Evolutionary conservation across 257 asterid species (phyloP).

Genomic region (Solanum sitiens): DNA sequence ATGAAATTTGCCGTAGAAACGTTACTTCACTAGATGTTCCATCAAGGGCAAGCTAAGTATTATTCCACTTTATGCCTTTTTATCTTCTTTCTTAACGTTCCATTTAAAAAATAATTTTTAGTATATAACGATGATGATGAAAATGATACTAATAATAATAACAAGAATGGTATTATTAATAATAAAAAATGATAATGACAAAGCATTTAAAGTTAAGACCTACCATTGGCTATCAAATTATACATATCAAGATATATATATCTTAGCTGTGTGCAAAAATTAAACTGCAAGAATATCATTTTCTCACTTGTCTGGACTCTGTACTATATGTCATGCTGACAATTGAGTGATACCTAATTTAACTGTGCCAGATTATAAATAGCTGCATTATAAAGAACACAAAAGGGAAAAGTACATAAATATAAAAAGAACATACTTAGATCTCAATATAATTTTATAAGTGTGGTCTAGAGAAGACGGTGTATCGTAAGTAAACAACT

Average conservation of each 20-base stretch:
- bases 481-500: too few species aligned
- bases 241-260: background rate
- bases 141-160: background rate
- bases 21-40: background rate
- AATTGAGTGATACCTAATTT: background rate
- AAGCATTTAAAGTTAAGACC: background rate
- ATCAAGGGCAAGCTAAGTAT: background rate
- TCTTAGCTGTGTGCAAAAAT: background rate
- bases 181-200: background rate
- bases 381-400: background rate
- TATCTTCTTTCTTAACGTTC: background rate
- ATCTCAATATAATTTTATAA: too few species aligned
- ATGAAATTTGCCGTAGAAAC: background rate
- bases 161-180: background rate
- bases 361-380: background rate
- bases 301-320: background rate
- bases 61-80: background rate
- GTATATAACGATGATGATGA: background rate
- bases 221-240: background rate
- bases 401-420: background rate
- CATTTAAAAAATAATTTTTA: background rate
- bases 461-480: background rate
- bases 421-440: too few species aligned
- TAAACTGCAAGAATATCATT: background rate
- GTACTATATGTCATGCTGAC: background rate